phyloP scores from a whole-genome alignment of 1,139 yeast genomes.

The Candida albicans region DNA sequence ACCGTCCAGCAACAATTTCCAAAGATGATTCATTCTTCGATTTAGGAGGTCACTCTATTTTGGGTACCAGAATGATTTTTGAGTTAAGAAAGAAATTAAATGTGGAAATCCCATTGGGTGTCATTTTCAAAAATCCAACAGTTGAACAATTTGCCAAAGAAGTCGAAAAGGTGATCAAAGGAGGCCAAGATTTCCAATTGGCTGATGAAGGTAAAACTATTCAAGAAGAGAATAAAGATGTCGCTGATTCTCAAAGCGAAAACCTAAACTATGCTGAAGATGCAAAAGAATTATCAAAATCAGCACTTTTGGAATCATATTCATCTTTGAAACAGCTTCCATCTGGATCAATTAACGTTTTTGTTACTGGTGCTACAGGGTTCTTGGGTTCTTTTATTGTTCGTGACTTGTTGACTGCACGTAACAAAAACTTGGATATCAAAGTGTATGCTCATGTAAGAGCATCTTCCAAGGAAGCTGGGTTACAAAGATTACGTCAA shows the following conservation, averaged over 20 bases:
- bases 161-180: constrained; percentile 55
- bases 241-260: constrained; percentile 19
- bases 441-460: constrained; percentile 87
- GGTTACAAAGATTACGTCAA: constrained; percentile 70
- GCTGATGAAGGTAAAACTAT: constrained; percentile 32
- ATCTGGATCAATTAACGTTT: constrained; percentile 55
- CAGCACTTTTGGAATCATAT: constrained; percentile 43
- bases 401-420: constrained; percentile 63
- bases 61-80: constrained; percentile 96
- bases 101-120: constrained; percentile 84
- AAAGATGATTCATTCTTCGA: constrained; percentile 92
- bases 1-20: constrained; percentile 72
- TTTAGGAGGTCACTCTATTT: constrained; percentile 94
- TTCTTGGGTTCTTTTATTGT: constrained; percentile 89
- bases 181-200: constrained; percentile 46
- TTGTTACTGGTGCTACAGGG: constrained; percentile 95
- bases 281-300: constrained; percentile 57
- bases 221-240: constrained; percentile 9
- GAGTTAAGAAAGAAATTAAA: constrained; percentile 77
- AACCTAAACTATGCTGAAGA: constrained; percentile 67
- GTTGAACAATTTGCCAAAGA: constrained; percentile 75
- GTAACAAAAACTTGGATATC: constrained; percentile 37
- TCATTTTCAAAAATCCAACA: constrained; percentile 87
- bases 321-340: constrained; percentile 31
- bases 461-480: constrained; percentile 67